phyloP scores from a whole-genome alignment of 148 eudicot species.

The Rhododendron vialii region DNA sequence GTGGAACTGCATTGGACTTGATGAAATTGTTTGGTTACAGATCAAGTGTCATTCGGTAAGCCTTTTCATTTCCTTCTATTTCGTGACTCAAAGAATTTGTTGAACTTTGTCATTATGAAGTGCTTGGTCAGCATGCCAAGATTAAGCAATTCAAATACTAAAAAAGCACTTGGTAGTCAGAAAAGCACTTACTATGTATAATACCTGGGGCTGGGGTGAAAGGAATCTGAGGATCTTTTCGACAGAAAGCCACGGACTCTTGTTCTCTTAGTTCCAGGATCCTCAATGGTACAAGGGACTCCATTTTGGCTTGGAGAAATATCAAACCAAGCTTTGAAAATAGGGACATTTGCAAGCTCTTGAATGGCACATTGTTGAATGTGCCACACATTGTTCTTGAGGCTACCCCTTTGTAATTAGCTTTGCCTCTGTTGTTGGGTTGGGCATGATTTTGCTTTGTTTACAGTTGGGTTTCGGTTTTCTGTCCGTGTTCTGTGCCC shows the following conservation, averaged over 20 bases:
- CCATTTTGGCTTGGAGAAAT: not conserved
- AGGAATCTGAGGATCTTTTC: not conserved
- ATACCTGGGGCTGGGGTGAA: not conserved
- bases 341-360: not conserved
- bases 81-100: not conserved
- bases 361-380: not conserved
- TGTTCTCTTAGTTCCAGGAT: not conserved
- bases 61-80: not conserved
- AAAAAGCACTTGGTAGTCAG: not conserved
- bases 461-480: not conserved
- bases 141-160: not conserved
- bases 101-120: not conserved
- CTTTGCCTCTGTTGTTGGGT: not conserved
- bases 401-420: not conserved
- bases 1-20: slow-evolving; percentile 73
- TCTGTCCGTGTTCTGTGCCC: not conserved
- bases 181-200: not conserved
- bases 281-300: not conserved
- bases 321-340: not conserved
- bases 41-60: slow-evolving; percentile 85
- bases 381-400: not conserved
- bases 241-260: not conserved
- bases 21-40: slow-evolving; percentile 82
- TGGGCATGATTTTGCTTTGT: not conserved
- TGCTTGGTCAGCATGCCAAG: not conserved